Evolutionary conservation across 2,329 filamentous ascomycete genomes (phyloP), one percentile per base, ranked within the genome.

Genomic region (Aspergillus niger): DNA sequence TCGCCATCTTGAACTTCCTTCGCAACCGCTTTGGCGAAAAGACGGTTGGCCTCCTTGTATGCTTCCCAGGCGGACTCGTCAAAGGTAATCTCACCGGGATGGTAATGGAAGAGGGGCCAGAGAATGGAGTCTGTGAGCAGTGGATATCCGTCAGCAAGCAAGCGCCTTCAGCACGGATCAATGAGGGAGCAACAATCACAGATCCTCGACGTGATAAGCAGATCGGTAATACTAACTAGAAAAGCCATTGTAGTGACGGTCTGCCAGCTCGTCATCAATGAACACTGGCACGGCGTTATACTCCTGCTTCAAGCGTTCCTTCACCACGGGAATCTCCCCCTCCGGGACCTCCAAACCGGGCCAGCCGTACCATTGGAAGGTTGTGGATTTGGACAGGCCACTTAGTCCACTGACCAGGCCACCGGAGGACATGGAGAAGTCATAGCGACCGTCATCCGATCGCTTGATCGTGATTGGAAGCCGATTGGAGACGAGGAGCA

Each of bases 361-460:
- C 94, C 95, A 98, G 68, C 95, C 95, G 78, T 98, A 98, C 95
- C 95, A 99, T 77, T 95, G 91, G 78, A 98, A 98, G 68, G 89
- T 94, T 26, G 92, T 97, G 32, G 91, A 90, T 79, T 97, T 97
- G 70, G 91, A 89, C 60, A 98, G 81, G 26, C 95, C 95, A 67
- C 91, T 96, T 63, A 99, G 83, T 20, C 95, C 95, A 54, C 92
- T 97, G 71, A 98, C 95, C 43, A 99, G 86, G 43, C 95, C 95
- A 60, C 95, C 95, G 2, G 95, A 98, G 50, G 94, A 98, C 91
- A 97, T 97, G 75, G 90, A 92, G 78, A 96, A 97, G 72, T 89
- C 86, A 81, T 97, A 99, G 76, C 90, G 89, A 71, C 92, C 93
- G 82, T 97, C 91, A 55, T 95, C 91, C 56, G 89, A 89, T 67